Percentiles rank a stretch among this genome's conserved stretches.
Conservation (phyloP, 2,329 filamentous ascomycete species). For the Annulohypoxylon truncatum region DNA sequence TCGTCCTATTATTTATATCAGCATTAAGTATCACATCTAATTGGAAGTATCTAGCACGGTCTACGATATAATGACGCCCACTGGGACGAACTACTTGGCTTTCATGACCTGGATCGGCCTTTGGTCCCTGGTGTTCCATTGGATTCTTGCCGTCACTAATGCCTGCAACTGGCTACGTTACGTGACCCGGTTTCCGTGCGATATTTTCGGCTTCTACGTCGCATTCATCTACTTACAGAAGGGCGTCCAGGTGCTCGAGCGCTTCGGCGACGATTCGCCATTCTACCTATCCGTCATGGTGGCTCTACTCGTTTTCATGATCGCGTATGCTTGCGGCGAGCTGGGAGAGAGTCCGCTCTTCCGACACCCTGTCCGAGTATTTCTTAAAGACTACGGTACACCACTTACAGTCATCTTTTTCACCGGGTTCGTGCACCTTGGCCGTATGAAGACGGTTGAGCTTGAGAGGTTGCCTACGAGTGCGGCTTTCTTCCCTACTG, state of each 20-base stretch:
- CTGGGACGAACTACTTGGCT: constrained; percentile 82
- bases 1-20: too few relatives aligned
- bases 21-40: constrained; percentile 17
- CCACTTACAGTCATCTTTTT: constrained; percentile 88
- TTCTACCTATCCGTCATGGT: constrained; percentile 85
- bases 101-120: constrained; percentile 95
- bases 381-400: constrained; percentile 90
- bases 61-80: constrained; percentile 84
- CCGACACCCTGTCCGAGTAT: constrained; percentile 78
- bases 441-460: constrained; percentile 78
- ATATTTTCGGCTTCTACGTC: constrained; percentile 95
- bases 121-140: constrained; percentile 88
- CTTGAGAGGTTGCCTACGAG: constrained; percentile 80
- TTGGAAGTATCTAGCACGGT: constrained; percentile 69
- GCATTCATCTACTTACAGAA: constrained; percentile 93
- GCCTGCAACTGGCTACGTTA: constrained; percentile 89
- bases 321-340: constrained; percentile 78
- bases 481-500: constrained; percentile 82
- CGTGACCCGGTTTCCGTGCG: constrained; percentile 90
- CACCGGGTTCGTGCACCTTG: constrained; percentile 88
- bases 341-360: constrained; percentile 79
- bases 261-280: constrained; percentile 74
- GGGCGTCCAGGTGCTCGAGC: constrained; percentile 84
- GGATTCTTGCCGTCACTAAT: constrained; percentile 84
- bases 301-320: constrained; percentile 80